phyloP scores from a whole-genome alignment of 2,329 filamentous ascomycete genomes.

The Alternaria ethzedia region DNA sequence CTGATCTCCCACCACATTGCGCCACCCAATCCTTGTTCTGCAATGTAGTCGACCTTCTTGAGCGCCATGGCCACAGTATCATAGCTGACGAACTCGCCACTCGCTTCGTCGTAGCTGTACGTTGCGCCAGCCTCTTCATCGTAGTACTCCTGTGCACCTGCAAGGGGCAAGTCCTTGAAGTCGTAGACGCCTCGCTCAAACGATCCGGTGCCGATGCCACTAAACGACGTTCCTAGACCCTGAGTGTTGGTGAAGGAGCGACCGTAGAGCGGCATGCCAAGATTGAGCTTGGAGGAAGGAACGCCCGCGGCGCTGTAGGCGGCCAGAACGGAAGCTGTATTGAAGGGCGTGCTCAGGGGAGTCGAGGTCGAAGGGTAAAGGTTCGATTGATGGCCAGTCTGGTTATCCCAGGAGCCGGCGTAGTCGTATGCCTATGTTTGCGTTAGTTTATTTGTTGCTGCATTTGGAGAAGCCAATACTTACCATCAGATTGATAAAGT shows the following conservation, averaged over 20 bases:
- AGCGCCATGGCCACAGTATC: constrained; percentile 70
- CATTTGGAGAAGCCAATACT: neutral
- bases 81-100: constrained; percentile 76
- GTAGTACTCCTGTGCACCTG: constrained; percentile 67
- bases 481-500: constrained; percentile 59
- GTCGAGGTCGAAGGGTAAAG: constrained; percentile 66
- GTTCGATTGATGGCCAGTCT: constrained; percentile 81
- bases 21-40: constrained; percentile 72
- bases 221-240: constrained; percentile 72
- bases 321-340: constrained; percentile 71
- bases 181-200: constrained; percentile 84
- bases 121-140: constrained; percentile 72
- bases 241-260: constrained; percentile 81
- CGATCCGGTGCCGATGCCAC: constrained; percentile 76
- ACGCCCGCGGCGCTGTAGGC: constrained; percentile 71
- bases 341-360: constrained; percentile 77
- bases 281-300: constrained; percentile 73
- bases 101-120: constrained; percentile 74
- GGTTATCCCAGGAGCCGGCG: constrained; percentile 78
- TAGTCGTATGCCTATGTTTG: constrained; percentile 52
- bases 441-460: neutral
- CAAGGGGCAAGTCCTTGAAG: constrained; percentile 80
- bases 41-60: constrained; percentile 75
- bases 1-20: constrained; percentile 98
- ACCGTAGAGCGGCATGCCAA: constrained; percentile 93